Base-by-base conservation (phyloP, 768 basidiomycete genomes). In the Suillus lakei region DNA sequence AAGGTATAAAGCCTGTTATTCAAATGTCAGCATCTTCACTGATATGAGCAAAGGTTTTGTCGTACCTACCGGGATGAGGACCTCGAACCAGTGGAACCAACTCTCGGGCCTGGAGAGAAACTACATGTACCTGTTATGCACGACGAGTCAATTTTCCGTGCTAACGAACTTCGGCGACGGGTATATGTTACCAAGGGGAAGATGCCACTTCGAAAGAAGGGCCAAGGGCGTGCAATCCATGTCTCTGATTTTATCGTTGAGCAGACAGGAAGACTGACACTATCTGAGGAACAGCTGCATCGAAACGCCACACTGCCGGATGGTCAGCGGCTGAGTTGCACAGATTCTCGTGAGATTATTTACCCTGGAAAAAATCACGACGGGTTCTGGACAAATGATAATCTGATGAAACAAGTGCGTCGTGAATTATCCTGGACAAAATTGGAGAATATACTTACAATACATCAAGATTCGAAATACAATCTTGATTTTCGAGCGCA, bases 161-260 rank as follows among this genome's bases (percentile, higher is more conserved):
- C 71, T 28, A 74, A 74, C 50, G 71, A 77, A 13, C 32, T 65
- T 5, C n/a, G 44, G 8, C 13, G 36, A 18, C n/a, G 34, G 0
- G 60, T 59, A 16, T 73, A 74, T 72, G 67, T 79, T 4, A 5
- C 32, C 26, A 54, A 66, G 32, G 74, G 67, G 2, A 64, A 80
- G 60, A 67, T 70, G 60, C 69, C 69, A 8, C 61, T 79, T 23
- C 71, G 64, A 16, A 77, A 77, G 58, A 81, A 73, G 32, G 65
- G 71, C 3, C 61, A 67, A 26, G 72, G 71, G 15, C 48, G 65
- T 18, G 66, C 64, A 23, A 65, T 73, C 38, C 71, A 72, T 61
- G 56, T 72, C 28, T 73, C 67, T 0, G 71, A 66, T 48, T 73
- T 70, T 44, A 64, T 73, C 43, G 62, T 62, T 36, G 66, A 73